These are phyloP conservation scores for Xylaria sp. DNA, from an alignment of 2,329 filamentous ascomycete genomes.

Conservation along the genomic window DNA sequence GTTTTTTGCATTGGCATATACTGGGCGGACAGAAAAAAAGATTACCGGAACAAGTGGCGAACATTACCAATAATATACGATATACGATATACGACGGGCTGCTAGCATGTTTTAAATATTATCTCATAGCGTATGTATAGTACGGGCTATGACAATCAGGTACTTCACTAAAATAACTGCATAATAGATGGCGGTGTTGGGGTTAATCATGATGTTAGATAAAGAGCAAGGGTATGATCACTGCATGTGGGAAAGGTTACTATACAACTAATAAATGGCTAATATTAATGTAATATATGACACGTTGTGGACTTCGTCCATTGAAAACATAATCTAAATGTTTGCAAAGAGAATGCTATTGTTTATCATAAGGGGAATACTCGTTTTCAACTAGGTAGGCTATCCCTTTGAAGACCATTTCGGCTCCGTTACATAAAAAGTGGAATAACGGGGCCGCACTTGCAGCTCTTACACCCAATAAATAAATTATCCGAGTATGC, in stretches of 20 bases:
- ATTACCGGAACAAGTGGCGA: not conserved
- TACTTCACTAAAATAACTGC: not conserved
- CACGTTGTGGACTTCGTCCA: too few relatives aligned
- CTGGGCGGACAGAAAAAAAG: constrained; percentile 13
- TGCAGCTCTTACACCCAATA: too few relatives aligned
- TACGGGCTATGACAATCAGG: constrained; percentile 1
- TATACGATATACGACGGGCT: not conserved
- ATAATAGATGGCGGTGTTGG: not conserved
- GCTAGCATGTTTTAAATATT: not conserved
- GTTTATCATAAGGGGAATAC: not conserved
- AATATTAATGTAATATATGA: not conserved
- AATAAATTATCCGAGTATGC: too few relatives aligned
- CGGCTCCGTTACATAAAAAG: too few relatives aligned
- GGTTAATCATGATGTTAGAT: not conserved
- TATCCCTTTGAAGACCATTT: too few relatives aligned
- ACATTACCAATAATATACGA: constrained; percentile 1
- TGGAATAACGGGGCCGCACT: too few relatives aligned
- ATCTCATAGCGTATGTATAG: constrained; percentile 2
- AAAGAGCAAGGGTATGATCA: not conserved
- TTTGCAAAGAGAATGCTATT: not conserved
- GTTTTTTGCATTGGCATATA: constrained; percentile 26
- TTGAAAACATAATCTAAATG: not conserved
- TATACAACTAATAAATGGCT: not conserved
- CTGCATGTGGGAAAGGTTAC: not conserved
- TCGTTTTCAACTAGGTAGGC: not conserved